Evolutionary conservation across 768 basidiomycete species (phyloP).

Genomic region (Lentinula aciculospora): DNA sequence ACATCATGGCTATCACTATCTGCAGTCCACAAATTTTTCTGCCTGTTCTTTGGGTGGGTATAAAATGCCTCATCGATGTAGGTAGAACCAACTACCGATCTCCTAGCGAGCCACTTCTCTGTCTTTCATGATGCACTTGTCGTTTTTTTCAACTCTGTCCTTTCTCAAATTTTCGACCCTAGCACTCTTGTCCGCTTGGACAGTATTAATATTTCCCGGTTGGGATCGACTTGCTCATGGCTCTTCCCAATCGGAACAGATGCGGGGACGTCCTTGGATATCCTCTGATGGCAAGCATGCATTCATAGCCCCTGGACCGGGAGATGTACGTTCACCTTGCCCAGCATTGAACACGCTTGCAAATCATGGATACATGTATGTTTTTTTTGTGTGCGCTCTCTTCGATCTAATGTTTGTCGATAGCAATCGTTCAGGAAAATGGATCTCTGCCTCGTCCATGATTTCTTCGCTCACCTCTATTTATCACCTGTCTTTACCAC

Average conservation of each 20-base stretch:
- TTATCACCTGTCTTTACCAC: not conserved
- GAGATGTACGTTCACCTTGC: constrained; percentile 2
- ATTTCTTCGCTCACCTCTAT: not conserved
- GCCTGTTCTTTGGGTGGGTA: too few relatives aligned
- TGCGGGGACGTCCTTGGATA: not conserved
- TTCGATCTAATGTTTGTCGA: not conserved
- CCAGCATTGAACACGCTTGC: constrained; percentile 5
- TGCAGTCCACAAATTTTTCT: too few relatives aligned
- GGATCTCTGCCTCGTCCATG: not conserved
- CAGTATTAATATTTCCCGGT: not conserved
- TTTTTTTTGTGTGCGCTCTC: not conserved
- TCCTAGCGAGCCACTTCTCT: not conserved
- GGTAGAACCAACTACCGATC: too few relatives aligned
- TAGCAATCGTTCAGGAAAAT: constrained; percentile 1
- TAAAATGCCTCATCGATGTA: not conserved
- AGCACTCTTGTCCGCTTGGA: not conserved
- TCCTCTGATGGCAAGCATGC: not conserved
- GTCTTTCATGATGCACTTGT: not conserved
- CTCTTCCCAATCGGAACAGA: not conserved
- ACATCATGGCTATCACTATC: too few relatives aligned
- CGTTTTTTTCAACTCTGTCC: not conserved
- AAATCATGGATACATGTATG: constrained; percentile 5
- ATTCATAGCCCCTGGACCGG: not conserved
- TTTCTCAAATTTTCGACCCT: not conserved
- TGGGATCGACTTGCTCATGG: not conserved